These are phyloP conservation scores for Cryptosporidium xiaoi DNA, from an alignment of 169 alveolate species.

Conservation along the genomic window DNA sequence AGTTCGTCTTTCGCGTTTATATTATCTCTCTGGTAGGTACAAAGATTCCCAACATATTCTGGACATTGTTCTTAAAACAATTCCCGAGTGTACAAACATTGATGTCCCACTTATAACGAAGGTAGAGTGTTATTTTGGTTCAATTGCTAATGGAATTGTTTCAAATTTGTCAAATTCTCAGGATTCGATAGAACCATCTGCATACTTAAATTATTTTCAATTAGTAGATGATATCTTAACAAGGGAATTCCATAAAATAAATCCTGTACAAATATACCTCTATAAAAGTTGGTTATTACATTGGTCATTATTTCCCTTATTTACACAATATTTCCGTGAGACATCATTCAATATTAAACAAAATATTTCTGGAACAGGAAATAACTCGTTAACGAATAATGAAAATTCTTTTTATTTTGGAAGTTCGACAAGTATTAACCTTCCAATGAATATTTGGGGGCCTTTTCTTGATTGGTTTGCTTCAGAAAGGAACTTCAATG, in stretches of 20 bases:
- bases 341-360: constrained; percentile 15
- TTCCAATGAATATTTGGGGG: constrained; percentile 41
- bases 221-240: constrained; percentile 58
- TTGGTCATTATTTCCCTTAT: constrained; percentile 68
- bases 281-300: constrained; percentile 72
- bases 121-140: constrained; percentile 67
- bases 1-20: constrained; percentile 48
- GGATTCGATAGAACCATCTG: constrained; percentile 49
- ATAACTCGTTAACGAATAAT: not conserved
- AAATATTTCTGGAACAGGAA: not conserved
- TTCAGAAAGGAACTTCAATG: constrained; percentile 66
- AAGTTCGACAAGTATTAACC: constrained; percentile 9
- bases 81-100: constrained; percentile 65
- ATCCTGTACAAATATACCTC: constrained; percentile 56
- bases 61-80: constrained; percentile 42
- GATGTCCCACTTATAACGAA: constrained; percentile 52
- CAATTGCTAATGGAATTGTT: constrained; percentile 66
- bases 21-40: constrained; percentile 47
- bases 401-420: not conserved
- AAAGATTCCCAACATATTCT: constrained; percentile 51
- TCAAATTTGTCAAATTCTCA: constrained; percentile 31
- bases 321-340: constrained; percentile 63
- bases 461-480: constrained; percentile 74
- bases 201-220: constrained; percentile 66
- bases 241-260: constrained; percentile 65